Conservation (phyloP, 2,329 filamentous ascomycete species). For the Knoxdaviesia proteae region DNA sequence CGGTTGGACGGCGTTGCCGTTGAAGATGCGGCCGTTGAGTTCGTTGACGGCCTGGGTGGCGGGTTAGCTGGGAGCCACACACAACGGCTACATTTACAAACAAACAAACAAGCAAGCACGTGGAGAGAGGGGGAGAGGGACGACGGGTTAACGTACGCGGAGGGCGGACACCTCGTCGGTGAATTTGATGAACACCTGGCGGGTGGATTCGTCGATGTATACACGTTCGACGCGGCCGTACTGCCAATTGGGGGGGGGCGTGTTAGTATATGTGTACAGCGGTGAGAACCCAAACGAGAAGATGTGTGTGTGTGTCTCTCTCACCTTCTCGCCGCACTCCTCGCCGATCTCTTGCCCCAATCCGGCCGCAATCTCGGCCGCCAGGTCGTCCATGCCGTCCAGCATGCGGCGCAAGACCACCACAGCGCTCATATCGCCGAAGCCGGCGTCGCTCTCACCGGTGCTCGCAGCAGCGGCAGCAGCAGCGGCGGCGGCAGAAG, state of each 20-base stretch:
- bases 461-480: no score
- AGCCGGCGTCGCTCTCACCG: slow-evolving; percentile 20
- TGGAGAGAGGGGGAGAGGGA: background rate
- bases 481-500: no score
- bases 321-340: slow-evolving; percentile 63
- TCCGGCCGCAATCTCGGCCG: slow-evolving; percentile 52
- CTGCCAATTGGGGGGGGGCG: slow-evolving; percentile 15
- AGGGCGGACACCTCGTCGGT: slow-evolving; percentile 68
- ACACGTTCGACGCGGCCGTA: slow-evolving; percentile 71
- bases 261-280: background rate
- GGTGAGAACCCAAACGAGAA: background rate
- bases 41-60: slow-evolving; percentile 59
- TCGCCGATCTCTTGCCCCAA: slow-evolving; percentile 91
- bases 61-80: slow-evolving; percentile 2
- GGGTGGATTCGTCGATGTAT: slow-evolving; percentile 43
- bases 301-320: background rate
- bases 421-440: slow-evolving; percentile 60
- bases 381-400: slow-evolving; percentile 55
- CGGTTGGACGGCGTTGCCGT: slow-evolving; percentile 66
- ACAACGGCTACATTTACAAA: slow-evolving; percentile 1
- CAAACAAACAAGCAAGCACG: background rate
- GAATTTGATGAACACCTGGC: slow-evolving; percentile 82
- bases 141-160: slow-evolving; percentile 35
- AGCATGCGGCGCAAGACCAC: slow-evolving; percentile 72
- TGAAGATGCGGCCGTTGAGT: slow-evolving; percentile 70